Percentiles rank a stretch among this genome's conserved stretches.
Evolutionary conservation across 371 early-diverging fungal genomes (phyloP).

Genomic region (Rhizopus stolonifer): DNA sequence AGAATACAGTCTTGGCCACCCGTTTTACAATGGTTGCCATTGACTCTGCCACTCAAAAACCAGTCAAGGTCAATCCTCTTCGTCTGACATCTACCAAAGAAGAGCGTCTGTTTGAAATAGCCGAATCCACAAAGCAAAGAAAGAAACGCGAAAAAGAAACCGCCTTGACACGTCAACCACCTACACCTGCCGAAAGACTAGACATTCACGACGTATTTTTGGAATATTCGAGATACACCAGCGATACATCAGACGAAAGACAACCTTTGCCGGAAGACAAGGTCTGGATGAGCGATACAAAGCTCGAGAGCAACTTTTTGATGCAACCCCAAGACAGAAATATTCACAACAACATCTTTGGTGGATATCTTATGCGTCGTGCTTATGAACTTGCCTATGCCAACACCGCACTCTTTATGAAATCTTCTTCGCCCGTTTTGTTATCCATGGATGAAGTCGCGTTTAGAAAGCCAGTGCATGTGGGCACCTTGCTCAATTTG

Average conservation of each 20-base stretch:
- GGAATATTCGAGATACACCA: constrained; percentile 53
- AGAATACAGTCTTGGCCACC: constrained; percentile 73
- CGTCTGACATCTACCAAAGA: constrained; percentile 77
- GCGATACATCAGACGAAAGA: constrained; percentile 11
- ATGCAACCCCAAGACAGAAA: constrained; percentile 89
- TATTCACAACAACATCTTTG: constrained; percentile 92
- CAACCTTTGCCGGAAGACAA: constrained; percentile 55
- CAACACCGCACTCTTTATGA: constrained; percentile 65
- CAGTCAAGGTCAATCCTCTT: constrained; percentile 78
- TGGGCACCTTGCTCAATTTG: constrained; percentile 77
- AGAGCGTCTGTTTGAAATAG: constrained; percentile 73
- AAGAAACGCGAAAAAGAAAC: constrained; percentile 62
- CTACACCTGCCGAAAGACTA: constrained; percentile 78
- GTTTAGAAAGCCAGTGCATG: constrained; percentile 82
- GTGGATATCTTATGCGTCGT: constrained; percentile 76
- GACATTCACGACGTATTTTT: constrained; percentile 83
- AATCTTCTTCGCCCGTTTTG: constrained; percentile 46
- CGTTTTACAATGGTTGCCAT: constrained; percentile 94
- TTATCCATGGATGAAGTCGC: constrained; percentile 85
- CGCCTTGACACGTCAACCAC: constrained; percentile 72
- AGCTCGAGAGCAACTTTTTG: constrained; percentile 66
- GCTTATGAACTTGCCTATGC: constrained; percentile 82
- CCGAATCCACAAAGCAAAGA: constrained; percentile 70
- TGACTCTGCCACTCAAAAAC: constrained; percentile 70
- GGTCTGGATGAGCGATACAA: constrained; percentile 86